A percentile compares a stretch with the other conserved stretches of the same genome.
Conservation (phyloP, 1,284 basidiomycete species). For the Ceratobasidium sp. region DNA sequence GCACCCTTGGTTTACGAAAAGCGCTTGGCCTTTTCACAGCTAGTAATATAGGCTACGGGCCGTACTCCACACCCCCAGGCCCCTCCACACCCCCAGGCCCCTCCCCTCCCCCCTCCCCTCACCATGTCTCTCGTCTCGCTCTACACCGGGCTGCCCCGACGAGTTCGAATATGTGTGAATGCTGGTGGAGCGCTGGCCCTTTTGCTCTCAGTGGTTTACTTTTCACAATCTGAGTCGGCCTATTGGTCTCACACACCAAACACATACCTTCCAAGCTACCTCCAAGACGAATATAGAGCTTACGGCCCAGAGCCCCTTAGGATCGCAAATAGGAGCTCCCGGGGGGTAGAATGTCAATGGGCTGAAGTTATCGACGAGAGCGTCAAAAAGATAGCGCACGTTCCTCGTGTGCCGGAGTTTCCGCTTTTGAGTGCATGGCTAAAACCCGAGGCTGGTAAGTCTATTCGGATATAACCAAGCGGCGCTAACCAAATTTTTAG, state of each 20-base stretch:
- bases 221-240: not conserved
- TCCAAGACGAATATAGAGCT: conserved; percentile 1
- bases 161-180: not conserved
- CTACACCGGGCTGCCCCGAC: not conserved
- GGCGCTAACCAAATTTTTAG: not conserved
- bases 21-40: no score
- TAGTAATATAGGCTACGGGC: no score
- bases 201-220: not conserved
- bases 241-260: not conserved
- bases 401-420: not conserved
- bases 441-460: conserved; percentile 4
- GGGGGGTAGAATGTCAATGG: conserved; percentile 1
- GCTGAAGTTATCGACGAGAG: not conserved
- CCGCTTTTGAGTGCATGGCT: not conserved
- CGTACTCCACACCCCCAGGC: no score
- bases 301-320: not conserved
- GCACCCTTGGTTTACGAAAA: no score
- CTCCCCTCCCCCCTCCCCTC: no score
- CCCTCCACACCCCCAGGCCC: no score
- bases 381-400: not conserved
- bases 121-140: not conserved
- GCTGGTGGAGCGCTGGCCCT: not conserved
- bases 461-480: not conserved
- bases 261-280: not conserved
- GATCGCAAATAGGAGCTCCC: not conserved